Evolutionary conservation across 805 yeast genomes (phyloP).

Genomic region (Blastobotrys peoriensis): DNA sequence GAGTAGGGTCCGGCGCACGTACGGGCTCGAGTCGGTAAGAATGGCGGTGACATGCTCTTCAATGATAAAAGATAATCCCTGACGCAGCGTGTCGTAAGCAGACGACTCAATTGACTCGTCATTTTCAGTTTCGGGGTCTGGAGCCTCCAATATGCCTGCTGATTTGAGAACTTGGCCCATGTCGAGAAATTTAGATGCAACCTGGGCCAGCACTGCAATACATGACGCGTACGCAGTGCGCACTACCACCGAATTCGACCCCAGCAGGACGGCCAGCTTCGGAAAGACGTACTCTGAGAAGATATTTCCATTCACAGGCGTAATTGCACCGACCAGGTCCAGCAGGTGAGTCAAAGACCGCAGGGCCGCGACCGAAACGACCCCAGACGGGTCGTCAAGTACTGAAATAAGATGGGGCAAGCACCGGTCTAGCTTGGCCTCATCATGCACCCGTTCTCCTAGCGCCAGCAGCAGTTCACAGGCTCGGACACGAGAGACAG

Average conservation of each 20-base stretch:
- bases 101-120: slow-evolving; percentile 31
- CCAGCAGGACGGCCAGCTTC: slow-evolving; percentile 44
- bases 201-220: slow-evolving; percentile 63
- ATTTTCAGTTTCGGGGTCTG: slow-evolving; percentile 43
- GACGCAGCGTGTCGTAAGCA: slow-evolving; percentile 34
- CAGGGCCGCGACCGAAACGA: slow-evolving; percentile 63
- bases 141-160: slow-evolving; percentile 29
- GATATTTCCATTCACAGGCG: slow-evolving; percentile 67
- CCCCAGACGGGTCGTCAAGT: slow-evolving; percentile 59
- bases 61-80: slow-evolving; percentile 45
- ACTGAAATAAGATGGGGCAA: slow-evolving; percentile 74
- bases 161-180: slow-evolving; percentile 44
- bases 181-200: slow-evolving; percentile 58
- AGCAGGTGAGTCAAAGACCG: slow-evolving; percentile 62
- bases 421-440: slow-evolving; percentile 76
- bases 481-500: slow-evolving; percentile 57
- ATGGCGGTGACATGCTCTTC: slow-evolving; percentile 60
- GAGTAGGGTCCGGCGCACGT: slow-evolving; percentile 65
- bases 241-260: slow-evolving; percentile 37
- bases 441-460: slow-evolving; percentile 73
- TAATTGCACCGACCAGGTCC: slow-evolving; percentile 53
- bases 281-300: slow-evolving; percentile 84
- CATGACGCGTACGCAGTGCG: slow-evolving; percentile 66
- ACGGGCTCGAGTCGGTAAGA: slow-evolving; percentile 60
- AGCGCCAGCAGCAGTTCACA: slow-evolving; percentile 71